phyloP scores from a whole-genome alignment of 208 protist genomes.

The Wallacemonas sp. region DNA sequence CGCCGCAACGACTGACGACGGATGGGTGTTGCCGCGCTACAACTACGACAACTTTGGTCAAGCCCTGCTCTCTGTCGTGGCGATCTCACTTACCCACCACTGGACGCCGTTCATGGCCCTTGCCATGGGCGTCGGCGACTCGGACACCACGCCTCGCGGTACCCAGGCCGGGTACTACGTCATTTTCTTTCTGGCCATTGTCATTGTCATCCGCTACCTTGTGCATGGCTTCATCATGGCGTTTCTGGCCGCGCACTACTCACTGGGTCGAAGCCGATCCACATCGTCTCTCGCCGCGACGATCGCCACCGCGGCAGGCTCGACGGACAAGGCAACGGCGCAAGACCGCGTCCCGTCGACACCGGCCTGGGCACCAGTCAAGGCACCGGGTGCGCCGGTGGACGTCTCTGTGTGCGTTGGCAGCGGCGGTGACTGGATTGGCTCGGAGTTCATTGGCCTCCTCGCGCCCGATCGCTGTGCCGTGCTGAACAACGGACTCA shows the following conservation, averaged over 20 bases:
- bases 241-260: slow-evolving; percentile 19
- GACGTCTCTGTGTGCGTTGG: too few relatives aligned
- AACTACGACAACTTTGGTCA: slow-evolving; percentile 63
- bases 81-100: slow-evolving; percentile 34
- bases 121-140: slow-evolving; percentile 36
- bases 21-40: slow-evolving; percentile 26
- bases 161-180: slow-evolving; percentile 43
- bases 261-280: too few relatives aligned
- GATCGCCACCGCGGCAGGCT: background rate
- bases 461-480: slow-evolving; percentile 1
- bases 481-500: slow-evolving; percentile 8
- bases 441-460: background rate
- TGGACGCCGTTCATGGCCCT: slow-evolving; percentile 61
- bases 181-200: slow-evolving; percentile 28
- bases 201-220: slow-evolving; percentile 47
- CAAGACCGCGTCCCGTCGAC: too few relatives aligned
- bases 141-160: background rate
- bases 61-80: slow-evolving; percentile 60
- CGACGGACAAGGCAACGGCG: background rate
- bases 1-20: slow-evolving; percentile 17
- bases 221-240: slow-evolving; percentile 30
- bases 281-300: too few relatives aligned
- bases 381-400: too few relatives aligned
- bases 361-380: too few relatives aligned
- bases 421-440: background rate